Conservation (phyloP, 1,284 basidiomycete genomes). For the Boletus mariae region DNA sequence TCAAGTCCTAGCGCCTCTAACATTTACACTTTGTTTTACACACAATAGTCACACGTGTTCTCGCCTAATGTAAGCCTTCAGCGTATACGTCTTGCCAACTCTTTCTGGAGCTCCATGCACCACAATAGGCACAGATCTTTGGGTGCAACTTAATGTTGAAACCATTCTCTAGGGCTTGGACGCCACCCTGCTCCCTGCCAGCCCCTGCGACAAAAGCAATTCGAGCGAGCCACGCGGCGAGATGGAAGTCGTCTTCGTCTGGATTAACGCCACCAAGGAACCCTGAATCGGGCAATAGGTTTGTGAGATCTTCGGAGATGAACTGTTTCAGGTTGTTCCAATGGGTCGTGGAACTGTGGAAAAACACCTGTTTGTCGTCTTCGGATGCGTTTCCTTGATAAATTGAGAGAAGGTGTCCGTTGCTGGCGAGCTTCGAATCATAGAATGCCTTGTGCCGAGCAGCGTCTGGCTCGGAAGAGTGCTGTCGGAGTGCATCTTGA, state of each 20-base stretch:
- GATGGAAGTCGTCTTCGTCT: constrained; percentile 54
- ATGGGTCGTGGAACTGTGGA: constrained; percentile 38
- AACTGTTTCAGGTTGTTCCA: constrained; percentile 40
- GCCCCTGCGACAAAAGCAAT: constrained; percentile 38
- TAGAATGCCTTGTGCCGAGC: constrained; percentile 51
- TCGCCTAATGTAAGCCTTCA: constrained; percentile 42
- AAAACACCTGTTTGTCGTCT: constrained; percentile 39
- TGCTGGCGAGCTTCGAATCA: constrained; percentile 44
- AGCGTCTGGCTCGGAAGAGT: constrained; percentile 41
- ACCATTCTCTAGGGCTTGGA: constrained; percentile 39
- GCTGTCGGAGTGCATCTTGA: constrained; percentile 43
- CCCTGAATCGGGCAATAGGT: constrained; percentile 39
- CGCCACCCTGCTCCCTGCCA: constrained; percentile 34
- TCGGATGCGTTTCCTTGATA: constrained; percentile 40
- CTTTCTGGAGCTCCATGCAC: constrained; percentile 49
- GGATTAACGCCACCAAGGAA: constrained; percentile 49
- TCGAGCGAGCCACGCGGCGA: constrained; percentile 50
- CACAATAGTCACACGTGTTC: background rate
- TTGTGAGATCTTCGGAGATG: constrained; percentile 41
- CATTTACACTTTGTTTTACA: background rate
- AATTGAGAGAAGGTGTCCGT: constrained; percentile 45
- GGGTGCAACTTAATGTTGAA: constrained; percentile 38
- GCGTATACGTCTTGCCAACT: constrained; percentile 58
- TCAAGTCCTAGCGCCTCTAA: constrained; percentile 9
- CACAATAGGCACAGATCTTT: constrained; percentile 44